Evolutionary conservation across 345 rosid species (phyloP).

Genomic region (Salix caprea): DNA sequence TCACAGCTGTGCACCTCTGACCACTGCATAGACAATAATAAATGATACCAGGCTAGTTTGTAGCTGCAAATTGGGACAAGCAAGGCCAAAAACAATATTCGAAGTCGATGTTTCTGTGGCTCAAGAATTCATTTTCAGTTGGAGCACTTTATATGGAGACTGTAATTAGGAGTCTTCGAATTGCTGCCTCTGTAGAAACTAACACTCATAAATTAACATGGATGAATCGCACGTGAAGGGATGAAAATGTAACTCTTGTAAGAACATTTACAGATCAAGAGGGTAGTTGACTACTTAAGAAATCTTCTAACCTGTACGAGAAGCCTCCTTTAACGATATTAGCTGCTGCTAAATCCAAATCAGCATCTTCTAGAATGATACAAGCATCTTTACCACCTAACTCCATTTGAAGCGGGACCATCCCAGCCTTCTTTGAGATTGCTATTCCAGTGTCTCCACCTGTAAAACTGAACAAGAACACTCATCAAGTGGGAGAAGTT

Average conservation of each 20-base stretch:
- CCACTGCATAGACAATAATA: constrained; percentile 46
- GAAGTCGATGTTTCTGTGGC: neutral
- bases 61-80: neutral
- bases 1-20: constrained; percentile 96
- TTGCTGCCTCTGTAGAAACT: too few species aligned
- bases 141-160: too few species aligned
- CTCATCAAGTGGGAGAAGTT: neutral
- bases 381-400: constrained; percentile 98
- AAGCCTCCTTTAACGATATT: constrained; percentile 92
- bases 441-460: constrained; percentile 95
- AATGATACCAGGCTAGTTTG: too few species aligned
- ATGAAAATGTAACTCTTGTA: too few species aligned
- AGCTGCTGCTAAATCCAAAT: constrained; percentile 81
- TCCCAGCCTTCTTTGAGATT: constrained; percentile 90
- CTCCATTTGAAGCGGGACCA: constrained; percentile 98
- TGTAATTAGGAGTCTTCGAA: too few species aligned
- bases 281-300: neutral
- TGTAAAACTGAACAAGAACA: constrained; percentile 56
- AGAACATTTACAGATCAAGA: neutral
- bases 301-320: constrained; percentile 65
- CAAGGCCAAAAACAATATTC: neutral
- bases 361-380: constrained; percentile 90
- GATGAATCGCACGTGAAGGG: too few species aligned
- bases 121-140: neutral
- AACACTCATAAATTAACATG: too few species aligned